phyloP scores from a whole-genome alignment of 2,329 filamentous ascomycete species.

The Pseudogymnoascus sp. region DNA sequence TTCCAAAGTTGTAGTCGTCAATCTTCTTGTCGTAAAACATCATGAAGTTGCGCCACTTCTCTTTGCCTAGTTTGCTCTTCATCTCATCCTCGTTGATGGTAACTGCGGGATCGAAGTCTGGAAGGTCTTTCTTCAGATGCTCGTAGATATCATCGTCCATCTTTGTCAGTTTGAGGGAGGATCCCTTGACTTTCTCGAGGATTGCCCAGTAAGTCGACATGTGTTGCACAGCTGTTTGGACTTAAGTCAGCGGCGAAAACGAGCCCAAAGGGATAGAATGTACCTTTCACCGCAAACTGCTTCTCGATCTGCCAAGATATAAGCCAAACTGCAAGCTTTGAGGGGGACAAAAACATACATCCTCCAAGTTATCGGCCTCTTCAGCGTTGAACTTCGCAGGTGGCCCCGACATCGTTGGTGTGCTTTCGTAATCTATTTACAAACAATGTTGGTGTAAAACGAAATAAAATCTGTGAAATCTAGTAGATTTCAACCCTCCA shows the following conservation, averaged over 20 bases:
- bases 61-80: constrained; percentile 96
- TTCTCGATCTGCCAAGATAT: constrained; percentile 74
- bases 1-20: constrained; percentile 98
- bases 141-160: constrained; percentile 91
- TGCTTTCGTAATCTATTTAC: neutral
- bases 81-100: constrained; percentile 87
- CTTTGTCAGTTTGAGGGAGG: constrained; percentile 83
- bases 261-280: neutral
- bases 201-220: constrained; percentile 97
- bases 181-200: constrained; percentile 83
- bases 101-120: constrained; percentile 77
- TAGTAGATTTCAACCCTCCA: neutral
- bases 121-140: constrained; percentile 81
- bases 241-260: neutral
- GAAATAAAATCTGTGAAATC: neutral
- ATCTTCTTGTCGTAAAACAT: constrained; percentile 88
- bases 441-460: neutral
- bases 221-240: constrained; percentile 68
- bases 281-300: constrained; percentile 96
- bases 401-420: constrained; percentile 14
- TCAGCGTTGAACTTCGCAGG: constrained; percentile 45
- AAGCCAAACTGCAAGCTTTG: constrained; percentile 12
- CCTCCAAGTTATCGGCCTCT: constrained; percentile 62
- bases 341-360: constrained; percentile 41
- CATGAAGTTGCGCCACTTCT: constrained; percentile 91